Conservation (phyloP, 345 rosid species). For the Clarkia xantiana region DNA sequence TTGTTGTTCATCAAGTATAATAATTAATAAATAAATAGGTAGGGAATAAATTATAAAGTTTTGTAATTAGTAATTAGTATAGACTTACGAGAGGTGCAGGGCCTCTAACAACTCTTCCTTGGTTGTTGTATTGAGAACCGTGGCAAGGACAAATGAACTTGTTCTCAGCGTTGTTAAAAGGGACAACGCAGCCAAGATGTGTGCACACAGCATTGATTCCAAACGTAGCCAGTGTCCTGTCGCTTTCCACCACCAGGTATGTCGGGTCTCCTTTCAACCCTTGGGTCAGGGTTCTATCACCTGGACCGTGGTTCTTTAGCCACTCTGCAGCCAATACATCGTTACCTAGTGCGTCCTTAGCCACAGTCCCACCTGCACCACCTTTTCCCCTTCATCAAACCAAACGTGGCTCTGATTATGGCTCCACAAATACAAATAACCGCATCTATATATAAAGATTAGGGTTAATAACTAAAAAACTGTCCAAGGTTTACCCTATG, state of each 20-base stretch:
- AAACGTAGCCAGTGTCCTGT: constrained; percentile 59
- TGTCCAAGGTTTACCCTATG: too few relatives aligned
- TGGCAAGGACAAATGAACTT: constrained; percentile 95
- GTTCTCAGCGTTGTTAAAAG: constrained; percentile 79
- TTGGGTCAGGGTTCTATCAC: constrained; percentile 75
- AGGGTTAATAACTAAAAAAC: too few relatives aligned
- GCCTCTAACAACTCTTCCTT: constrained; percentile 94
- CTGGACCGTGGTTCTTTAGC: constrained; percentile 75
- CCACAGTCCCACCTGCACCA: constrained; percentile 54
- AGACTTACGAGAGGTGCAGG: constrained; percentile 95
- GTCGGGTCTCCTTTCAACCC: constrained; percentile 97
- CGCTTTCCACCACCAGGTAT: constrained; percentile 88
- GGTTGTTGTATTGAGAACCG: constrained; percentile 92
- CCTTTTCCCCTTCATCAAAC: constrained; percentile 30
- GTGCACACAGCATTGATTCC: constrained; percentile 88
- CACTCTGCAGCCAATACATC: constrained; percentile 53
- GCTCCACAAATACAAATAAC: neutral
- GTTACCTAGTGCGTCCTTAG: constrained; percentile 84
- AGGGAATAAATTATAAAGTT: too few relatives aligned
- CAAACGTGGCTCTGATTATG: neutral
- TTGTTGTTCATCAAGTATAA: too few relatives aligned
- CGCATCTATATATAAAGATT: neutral
- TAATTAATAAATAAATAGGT: neutral
- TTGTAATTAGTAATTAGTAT: too few relatives aligned
- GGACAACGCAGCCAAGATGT: constrained; percentile 93